phyloP scores from a whole-genome alignment of 371 early-diverging fungal species.

The Mucor ambiguus region DNA sequence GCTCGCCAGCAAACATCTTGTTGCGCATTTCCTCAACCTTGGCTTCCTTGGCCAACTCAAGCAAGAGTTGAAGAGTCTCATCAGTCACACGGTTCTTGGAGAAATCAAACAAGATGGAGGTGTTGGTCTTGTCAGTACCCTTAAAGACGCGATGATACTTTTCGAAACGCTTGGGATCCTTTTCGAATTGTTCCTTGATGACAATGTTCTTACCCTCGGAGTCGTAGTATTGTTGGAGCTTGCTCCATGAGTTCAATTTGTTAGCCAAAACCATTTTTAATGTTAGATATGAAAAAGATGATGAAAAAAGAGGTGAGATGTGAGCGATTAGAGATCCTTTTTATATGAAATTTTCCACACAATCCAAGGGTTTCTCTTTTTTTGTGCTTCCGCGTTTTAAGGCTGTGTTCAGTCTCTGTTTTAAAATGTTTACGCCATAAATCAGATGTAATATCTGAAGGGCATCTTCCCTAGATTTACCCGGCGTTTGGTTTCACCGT shows the following conservation, averaged over 20 bases:
- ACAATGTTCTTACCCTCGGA: constrained; percentile 69
- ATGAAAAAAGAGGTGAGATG: constrained; percentile 5
- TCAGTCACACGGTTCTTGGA: constrained; percentile 92
- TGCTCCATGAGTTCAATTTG: constrained; percentile 79
- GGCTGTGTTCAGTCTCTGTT: constrained; percentile 4
- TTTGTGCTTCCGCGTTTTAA: constrained; percentile 13
- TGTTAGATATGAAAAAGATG: constrained; percentile 4
- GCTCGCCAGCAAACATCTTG: constrained; percentile 95
- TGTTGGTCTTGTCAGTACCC: constrained; percentile 59
- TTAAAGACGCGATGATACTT: constrained; percentile 78
- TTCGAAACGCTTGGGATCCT: constrained; percentile 77
- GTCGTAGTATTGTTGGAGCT: constrained; percentile 86
- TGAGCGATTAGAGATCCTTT: constrained; percentile 10
- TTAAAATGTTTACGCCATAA: not conserved
- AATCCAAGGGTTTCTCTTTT: constrained; percentile 13
- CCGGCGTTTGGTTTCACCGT: constrained; percentile 6
- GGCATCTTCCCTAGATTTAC: not conserved
- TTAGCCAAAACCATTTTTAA: constrained; percentile 69
- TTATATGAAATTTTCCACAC: constrained; percentile 7
- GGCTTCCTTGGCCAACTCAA: constrained; percentile 84
- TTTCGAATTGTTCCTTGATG: constrained; percentile 78
- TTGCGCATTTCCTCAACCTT: constrained; percentile 85
- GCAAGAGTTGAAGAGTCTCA: constrained; percentile 77
- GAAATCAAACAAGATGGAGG: constrained; percentile 86
- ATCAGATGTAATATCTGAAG: not conserved